phyloP scores from a whole-genome alignment of 2,329 filamentous ascomycete species.

The Alternaria sp. region DNA sequence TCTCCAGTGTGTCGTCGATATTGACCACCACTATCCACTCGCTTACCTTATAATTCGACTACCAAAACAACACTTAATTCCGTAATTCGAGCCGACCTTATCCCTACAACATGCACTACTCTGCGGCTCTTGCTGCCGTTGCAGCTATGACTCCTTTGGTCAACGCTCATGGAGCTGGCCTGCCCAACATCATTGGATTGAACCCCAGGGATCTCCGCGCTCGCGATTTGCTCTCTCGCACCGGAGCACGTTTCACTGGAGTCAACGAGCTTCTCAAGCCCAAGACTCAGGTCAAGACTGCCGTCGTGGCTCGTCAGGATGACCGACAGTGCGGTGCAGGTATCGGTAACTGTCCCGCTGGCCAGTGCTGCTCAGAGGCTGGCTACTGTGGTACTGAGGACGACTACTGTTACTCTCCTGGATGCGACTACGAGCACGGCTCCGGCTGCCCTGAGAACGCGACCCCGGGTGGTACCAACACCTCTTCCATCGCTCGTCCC shows the following conservation, averaged over 20 bases:
- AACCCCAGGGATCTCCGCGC: constrained; percentile 49
- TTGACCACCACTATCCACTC: constrained; percentile 45
- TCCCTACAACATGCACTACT: constrained; percentile 44
- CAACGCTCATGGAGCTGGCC: constrained; percentile 41
- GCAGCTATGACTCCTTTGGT: constrained; percentile 43
- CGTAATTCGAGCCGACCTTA: constrained; percentile 34
- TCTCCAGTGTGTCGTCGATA: constrained; percentile 40
- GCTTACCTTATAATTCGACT: constrained; percentile 29
- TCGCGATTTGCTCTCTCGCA: constrained; percentile 42
- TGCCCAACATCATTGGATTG: constrained; percentile 48
- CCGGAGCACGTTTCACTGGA: constrained; percentile 38
- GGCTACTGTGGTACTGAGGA: constrained; percentile 62
- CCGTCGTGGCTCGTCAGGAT: constrained; percentile 41
- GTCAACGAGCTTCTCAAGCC: constrained; percentile 27
- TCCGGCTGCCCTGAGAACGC: constrained; percentile 68
- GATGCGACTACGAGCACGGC: constrained; percentile 69
- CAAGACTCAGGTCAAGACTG: constrained; percentile 24
- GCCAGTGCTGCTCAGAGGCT: constrained; percentile 47
- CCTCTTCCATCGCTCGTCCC: constrained; percentile 61
- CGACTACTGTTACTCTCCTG: constrained; percentile 68
- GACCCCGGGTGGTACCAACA: constrained; percentile 64
- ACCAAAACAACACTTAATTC: constrained; percentile 28
- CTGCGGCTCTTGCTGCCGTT: constrained; percentile 41
- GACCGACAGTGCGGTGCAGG: constrained; percentile 46
- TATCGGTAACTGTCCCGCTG: constrained; percentile 43